Evolutionary conservation across 257 asterid genomes (phyloP).

Genomic region (Verbena officinalis): DNA sequence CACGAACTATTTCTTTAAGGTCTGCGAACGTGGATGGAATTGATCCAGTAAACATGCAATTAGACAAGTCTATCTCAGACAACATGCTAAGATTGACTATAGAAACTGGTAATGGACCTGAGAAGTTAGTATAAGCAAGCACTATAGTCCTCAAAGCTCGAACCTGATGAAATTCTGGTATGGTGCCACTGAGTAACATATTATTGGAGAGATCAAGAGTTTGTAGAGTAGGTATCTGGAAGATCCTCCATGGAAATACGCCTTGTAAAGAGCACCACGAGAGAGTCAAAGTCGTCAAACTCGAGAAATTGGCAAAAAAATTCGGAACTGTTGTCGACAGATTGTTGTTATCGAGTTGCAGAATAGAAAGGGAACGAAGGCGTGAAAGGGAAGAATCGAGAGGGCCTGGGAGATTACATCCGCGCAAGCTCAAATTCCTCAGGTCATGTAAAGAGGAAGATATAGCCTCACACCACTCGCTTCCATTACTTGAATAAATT

Average conservation of each 20-base stretch:
- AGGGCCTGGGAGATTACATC: conserved; percentile 34
- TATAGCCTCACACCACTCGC: conserved; percentile 32
- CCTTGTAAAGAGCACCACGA: conserved; percentile 33
- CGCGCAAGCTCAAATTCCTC: conserved; percentile 34
- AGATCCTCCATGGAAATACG: conserved; percentile 25
- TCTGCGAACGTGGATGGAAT: conserved; percentile 35
- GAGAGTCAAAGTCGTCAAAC: conserved; percentile 28
- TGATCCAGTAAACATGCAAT: conserved; percentile 36
- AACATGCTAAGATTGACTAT: conserved; percentile 35
- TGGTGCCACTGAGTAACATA: conserved; percentile 27
- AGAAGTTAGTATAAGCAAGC: conserved; percentile 35
- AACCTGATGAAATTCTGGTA: conserved; percentile 25
- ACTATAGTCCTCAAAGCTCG: conserved; percentile 26
- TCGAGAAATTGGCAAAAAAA: conserved; percentile 29
- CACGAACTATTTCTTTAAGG: conserved; percentile 25
- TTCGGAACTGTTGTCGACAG: conserved; percentile 34
- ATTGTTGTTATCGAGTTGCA: conserved; percentile 32
- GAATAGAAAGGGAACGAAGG: conserved; percentile 34
- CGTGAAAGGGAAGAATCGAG: conserved; percentile 31
- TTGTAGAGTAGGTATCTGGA: conserved; percentile 28
- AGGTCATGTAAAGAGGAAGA: conserved; percentile 40
- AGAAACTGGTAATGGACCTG: conserved; percentile 38
- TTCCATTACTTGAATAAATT: conserved; percentile 29
- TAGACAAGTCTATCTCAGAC: conserved; percentile 31
- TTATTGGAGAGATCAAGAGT: conserved; percentile 33